Percentiles rank a stretch among this genome's conserved stretches.
Evolutionary conservation across 106 monocot species (phyloP).

Genomic region (Xerophyta viscosa): DNA sequence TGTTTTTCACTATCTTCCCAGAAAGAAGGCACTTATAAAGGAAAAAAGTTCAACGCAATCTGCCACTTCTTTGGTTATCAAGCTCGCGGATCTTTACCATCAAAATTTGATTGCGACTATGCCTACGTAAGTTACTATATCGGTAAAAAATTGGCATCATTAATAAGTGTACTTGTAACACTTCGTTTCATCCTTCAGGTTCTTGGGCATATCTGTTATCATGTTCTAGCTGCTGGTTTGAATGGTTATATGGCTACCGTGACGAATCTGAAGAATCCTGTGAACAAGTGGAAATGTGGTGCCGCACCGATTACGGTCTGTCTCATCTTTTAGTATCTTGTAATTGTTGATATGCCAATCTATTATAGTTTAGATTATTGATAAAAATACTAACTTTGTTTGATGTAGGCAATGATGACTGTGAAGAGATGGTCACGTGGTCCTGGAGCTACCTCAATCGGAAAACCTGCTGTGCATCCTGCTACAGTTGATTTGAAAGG

Average conservation of each 20-base stretch:
- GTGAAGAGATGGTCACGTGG: conserved; percentile 76
- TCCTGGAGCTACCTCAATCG: conserved; percentile 38
- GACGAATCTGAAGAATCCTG: conserved; percentile 76
- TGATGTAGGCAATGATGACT: conserved; percentile 87
- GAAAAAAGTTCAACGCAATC: conserved; percentile 93
- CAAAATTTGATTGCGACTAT: conserved; percentile 95
- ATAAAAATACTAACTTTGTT: no score
- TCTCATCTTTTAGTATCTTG: not conserved
- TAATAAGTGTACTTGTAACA: not conserved
- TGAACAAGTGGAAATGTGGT: conserved; percentile 80
- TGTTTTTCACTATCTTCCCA: conserved; percentile 12
- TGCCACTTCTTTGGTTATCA: conserved; percentile 98
- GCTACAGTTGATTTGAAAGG: conserved; percentile 76
- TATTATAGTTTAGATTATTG: no score
- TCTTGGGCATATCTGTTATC: conserved; percentile 82
- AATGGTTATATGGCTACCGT: conserved; percentile 93
- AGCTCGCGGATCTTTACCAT: conserved; percentile 85
- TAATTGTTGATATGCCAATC: no score
- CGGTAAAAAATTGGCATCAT: no score
- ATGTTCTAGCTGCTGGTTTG: conserved; percentile 71
- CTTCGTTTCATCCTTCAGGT: conserved; percentile 21
- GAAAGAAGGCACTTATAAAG: conserved; percentile 87
- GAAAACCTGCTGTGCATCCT: conserved; percentile 82
- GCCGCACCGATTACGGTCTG: conserved; percentile 84
- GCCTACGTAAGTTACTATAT: conserved; percentile 95